phyloP scores from a whole-genome alignment of 2,329 filamentous ascomycete species.

The Penicillium sclerotigenum region DNA sequence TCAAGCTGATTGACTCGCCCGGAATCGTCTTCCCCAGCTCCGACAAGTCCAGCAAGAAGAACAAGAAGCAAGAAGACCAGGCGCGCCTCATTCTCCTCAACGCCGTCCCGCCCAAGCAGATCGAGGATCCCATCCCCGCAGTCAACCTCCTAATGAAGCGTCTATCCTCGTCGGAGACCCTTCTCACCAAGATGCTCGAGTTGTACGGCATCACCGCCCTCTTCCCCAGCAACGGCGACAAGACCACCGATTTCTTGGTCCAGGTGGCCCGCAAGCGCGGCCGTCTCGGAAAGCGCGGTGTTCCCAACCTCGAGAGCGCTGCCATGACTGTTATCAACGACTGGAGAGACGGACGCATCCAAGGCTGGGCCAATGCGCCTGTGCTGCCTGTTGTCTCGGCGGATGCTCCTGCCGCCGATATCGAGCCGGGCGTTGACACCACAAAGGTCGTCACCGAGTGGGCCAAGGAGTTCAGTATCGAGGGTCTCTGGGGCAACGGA shows the following conservation, averaged over 20 bases:
- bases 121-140: conserved; percentile 85
- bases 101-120: conserved; percentile 88
- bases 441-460: conserved; percentile 89
- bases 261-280: conserved; percentile 94
- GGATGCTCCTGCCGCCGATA: conserved; percentile 30
- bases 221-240: conserved; percentile 66
- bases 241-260: conserved; percentile 85
- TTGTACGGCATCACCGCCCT: conserved; percentile 83
- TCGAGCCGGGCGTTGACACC: conserved; percentile 56
- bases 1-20: conserved; percentile 89
- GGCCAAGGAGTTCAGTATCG: conserved; percentile 92
- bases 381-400: conserved; percentile 53
- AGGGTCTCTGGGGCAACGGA: conserved; percentile 81
- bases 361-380: conserved; percentile 83
- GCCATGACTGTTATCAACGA: conserved; percentile 95
- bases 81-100: conserved; percentile 85
- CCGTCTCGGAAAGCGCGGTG: conserved; percentile 78
- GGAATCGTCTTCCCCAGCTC: conserved; percentile 86
- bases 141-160: conserved; percentile 80
- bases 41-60: conserved; percentile 53
- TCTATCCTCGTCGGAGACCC: conserved; percentile 67
- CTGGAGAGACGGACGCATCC: conserved; percentile 91
- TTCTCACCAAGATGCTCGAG: conserved; percentile 74
- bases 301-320: conserved; percentile 82
- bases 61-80: conserved; percentile 66